phyloP scores from a whole-genome alignment of 331 rosid species.

The Telfairia occidentalis region DNA sequence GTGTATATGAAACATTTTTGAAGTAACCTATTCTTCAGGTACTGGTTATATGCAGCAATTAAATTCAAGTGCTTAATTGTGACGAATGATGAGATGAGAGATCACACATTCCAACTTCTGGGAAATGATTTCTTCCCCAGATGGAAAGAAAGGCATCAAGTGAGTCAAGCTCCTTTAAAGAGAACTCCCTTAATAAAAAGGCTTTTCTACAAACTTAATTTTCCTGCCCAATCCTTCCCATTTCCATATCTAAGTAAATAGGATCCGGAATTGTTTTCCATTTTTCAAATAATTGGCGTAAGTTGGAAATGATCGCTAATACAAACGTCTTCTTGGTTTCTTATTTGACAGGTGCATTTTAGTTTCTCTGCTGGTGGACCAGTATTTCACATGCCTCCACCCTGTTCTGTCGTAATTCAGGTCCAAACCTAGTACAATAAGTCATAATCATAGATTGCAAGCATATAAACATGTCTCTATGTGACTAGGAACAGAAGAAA shows the following conservation, averaged over 20 bases:
- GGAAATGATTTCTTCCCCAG: constrained; percentile 88
- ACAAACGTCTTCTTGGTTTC: neutral
- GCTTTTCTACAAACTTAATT: neutral
- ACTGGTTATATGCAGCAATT: constrained; percentile 96
- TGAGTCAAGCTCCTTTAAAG: constrained; percentile 16
- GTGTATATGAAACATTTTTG: constrained; percentile 21
- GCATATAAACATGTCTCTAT: neutral
- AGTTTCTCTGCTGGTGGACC: constrained; percentile 66
- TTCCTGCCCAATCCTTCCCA: neutral
- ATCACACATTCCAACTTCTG: constrained; percentile 74
- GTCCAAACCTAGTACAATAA: constrained; percentile 26
- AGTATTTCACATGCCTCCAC: constrained; percentile 90
- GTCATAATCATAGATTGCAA: neutral
- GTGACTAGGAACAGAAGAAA: neutral
- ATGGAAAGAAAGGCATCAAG: constrained; percentile 96
- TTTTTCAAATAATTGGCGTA: neutral
- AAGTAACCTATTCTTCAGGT: constrained; percentile 62
- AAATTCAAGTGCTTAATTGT: constrained; percentile 61
- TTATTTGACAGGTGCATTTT: constrained; percentile 50
- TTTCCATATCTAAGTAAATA: neutral
- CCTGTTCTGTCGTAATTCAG: constrained; percentile 88
- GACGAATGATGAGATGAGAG: constrained; percentile 61
- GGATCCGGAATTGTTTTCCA: neutral
- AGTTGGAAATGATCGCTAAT: neutral
- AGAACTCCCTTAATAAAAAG: neutral